Evolutionary conservation across 495 filamentous ascomycete genomes (phyloP).

Genomic region (Cryomyces antarcticus): DNA sequence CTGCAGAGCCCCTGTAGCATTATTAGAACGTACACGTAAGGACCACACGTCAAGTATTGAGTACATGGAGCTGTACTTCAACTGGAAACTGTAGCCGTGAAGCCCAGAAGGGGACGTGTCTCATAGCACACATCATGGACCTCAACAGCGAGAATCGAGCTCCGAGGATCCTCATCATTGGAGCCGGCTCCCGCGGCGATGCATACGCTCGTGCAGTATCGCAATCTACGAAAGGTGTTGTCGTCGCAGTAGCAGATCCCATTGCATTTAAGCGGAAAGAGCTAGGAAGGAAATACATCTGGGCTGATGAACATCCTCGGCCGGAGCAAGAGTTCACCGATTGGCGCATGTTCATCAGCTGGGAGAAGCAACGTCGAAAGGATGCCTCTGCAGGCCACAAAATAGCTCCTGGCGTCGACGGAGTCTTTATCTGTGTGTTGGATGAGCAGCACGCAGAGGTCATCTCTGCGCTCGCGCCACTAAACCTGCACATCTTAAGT

Average conservation of each 20-base stretch:
- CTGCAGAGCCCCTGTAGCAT: too few species aligned
- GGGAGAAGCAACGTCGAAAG: conserved; percentile 35
- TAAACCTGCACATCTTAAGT: conserved; percentile 69
- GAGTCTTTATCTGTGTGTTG: conserved; percentile 67
- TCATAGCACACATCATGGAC: not conserved
- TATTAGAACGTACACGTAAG: too few species aligned
- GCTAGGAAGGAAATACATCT: conserved; percentile 49
- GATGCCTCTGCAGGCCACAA: conserved; percentile 2
- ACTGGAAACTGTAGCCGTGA: too few species aligned
- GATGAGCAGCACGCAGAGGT: conserved; percentile 76
- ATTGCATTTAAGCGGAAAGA: conserved; percentile 49
- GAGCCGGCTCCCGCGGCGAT: conserved; percentile 66
- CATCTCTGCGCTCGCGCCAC: conserved; percentile 43
- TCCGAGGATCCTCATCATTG: conserved; percentile 50
- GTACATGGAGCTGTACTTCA: too few species aligned
- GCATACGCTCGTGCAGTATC: conserved; percentile 49
- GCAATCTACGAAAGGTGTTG: conserved; percentile 33
- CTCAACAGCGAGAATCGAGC: conserved; percentile 1
- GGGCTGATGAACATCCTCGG: conserved; percentile 26
- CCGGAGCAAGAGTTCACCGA: conserved; percentile 43
- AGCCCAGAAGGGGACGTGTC: too few species aligned
- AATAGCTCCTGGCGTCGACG: conserved; percentile 34
- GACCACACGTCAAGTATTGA: too few species aligned
- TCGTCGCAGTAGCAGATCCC: conserved; percentile 69
- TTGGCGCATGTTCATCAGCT: conserved; percentile 55